phyloP scores from a whole-genome alignment of 768 basidiomycete species.

The Scleroderma bovista region DNA sequence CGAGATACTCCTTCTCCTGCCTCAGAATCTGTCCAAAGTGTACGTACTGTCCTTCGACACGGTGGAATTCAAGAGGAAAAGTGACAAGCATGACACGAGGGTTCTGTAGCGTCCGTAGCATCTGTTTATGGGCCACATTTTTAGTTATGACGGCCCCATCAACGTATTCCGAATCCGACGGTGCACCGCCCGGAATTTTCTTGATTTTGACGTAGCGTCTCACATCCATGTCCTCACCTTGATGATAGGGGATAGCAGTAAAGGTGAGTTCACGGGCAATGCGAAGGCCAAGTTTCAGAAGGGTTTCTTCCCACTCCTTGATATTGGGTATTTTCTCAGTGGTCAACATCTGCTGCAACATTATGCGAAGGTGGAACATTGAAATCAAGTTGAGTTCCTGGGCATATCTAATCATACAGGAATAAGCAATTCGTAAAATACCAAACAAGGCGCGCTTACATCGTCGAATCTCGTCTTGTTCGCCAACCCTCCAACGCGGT shows the following conservation, averaged over 20 bases:
- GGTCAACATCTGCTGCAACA: slow-evolving; percentile 87
- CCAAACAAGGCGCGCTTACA: slow-evolving; percentile 45
- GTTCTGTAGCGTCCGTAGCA: slow-evolving; percentile 76
- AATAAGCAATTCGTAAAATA: slow-evolving; percentile 4
- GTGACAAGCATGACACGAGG: slow-evolving; percentile 96
- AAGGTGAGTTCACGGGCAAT: slow-evolving; percentile 85
- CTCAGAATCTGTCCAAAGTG: slow-evolving; percentile 86
- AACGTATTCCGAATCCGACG: slow-evolving; percentile 93
- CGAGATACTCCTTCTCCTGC: slow-evolving; percentile 91
- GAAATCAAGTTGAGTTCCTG: slow-evolving; percentile 81
- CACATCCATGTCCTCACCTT: slow-evolving; percentile 93
- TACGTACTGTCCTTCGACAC: slow-evolving; percentile 89
- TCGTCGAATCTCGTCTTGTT: slow-evolving; percentile 82
- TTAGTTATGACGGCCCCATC: slow-evolving; percentile 97
- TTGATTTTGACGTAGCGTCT: slow-evolving; percentile 96
- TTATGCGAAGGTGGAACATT: slow-evolving; percentile 83
- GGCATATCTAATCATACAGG: slow-evolving; percentile 50
- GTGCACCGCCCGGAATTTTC: slow-evolving; percentile 92
- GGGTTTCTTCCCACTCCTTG: slow-evolving; percentile 82
- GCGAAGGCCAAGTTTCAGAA: slow-evolving; percentile 76
- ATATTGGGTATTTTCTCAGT: slow-evolving; percentile 78
- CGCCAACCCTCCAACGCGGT: slow-evolving; percentile 71
- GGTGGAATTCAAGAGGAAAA: slow-evolving; percentile 90
- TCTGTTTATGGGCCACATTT: slow-evolving; percentile 94
- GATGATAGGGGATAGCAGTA: slow-evolving; percentile 59